Conservation (phyloP, 2,329 filamentous ascomycete genomes). For the Rugonectria rugulosa region DNA sequence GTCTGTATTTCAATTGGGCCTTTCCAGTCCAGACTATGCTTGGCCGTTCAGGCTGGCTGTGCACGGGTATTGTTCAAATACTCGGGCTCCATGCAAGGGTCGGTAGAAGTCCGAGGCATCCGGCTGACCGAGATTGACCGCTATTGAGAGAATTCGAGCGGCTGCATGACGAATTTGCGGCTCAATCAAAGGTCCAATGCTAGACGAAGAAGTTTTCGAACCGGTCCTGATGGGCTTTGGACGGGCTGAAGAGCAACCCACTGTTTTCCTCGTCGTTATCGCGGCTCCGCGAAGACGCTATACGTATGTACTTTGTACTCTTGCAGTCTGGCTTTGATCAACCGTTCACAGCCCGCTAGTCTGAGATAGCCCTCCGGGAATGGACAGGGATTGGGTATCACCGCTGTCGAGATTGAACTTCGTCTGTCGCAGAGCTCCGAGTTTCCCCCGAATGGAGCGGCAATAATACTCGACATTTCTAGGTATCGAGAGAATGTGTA, state of each 20-base stretch:
- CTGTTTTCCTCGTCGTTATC: slow-evolving; percentile 17
- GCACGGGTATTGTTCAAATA: slow-evolving; percentile 11
- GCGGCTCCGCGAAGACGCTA: slow-evolving; percentile 31
- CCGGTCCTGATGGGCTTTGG: neutral
- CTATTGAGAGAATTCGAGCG: slow-evolving; percentile 2
- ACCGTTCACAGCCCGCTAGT: slow-evolving; percentile 29
- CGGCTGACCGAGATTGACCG: slow-evolving; percentile 4
- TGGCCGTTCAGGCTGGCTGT: neutral
- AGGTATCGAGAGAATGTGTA: slow-evolving; percentile 6
- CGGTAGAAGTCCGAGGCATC: slow-evolving; percentile 14
- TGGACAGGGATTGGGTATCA: slow-evolving; percentile 22
- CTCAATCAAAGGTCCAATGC: neutral
- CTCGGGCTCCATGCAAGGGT: slow-evolving; percentile 6
- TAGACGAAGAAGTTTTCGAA: neutral
- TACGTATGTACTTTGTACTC: slow-evolving; percentile 8
- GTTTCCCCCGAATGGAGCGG: slow-evolving; percentile 16
- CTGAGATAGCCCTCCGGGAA: slow-evolving; percentile 21
- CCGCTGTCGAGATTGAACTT: slow-evolving; percentile 25
- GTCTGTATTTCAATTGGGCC: neutral
- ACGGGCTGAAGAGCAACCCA: neutral
- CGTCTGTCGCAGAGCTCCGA: slow-evolving; percentile 22
- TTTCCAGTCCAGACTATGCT: slow-evolving; percentile 1
- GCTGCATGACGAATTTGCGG: slow-evolving; percentile 11
- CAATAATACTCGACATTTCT: slow-evolving; percentile 24
- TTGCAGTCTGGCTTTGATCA: neutral